Evolutionary conservation across 345 rosid species (phyloP), one percentile per base, ranked within the genome.

Genomic region (Corchorus olitorius): DNA sequence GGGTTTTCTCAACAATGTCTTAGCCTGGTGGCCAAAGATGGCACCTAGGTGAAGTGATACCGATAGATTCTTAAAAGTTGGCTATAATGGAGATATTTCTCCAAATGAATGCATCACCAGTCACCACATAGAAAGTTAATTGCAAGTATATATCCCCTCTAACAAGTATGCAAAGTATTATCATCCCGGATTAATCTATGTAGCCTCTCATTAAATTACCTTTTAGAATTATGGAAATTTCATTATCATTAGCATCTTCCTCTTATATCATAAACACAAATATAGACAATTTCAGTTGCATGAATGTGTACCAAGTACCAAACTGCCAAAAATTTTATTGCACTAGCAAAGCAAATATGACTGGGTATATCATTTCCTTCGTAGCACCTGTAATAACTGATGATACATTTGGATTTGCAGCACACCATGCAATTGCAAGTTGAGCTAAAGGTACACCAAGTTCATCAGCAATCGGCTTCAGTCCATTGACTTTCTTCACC

Each of bases 401-500:
- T 56, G 99, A 93, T 27, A 96, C 98, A 72, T 93, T 93, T 66
- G 97, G 98, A 82, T 96, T 96, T 59, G 92, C 84, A 76, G 99
- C 99, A 84, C 98, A 96, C 99, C 99, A 96, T 4, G 98, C 99
- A 79, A 96, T 92, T 12, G 98, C 91, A 75, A 96, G 97, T 83
- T 96, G 99, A 84, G 99, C 89, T 69, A 92, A 84, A 19, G 98
- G 86, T 45, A 93, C 98, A 65, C 98, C 99, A 41, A 96, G 91
- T 81, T 96, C 99, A 86, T 96, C 99, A 33, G 99, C 98, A 80
- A 96, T 90, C 27, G 98, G 98, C 86, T 96, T 96, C 82, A 96
- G 87, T 55, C 91, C 97, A 63, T 91, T 90, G 17, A 94, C 98
- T 87, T 96, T 96, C 83, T 74, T 92, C 90, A 94, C 85, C 79